phyloP scores from a whole-genome alignment of 805 yeast genomes.

The Lachancea mirantina region DNA sequence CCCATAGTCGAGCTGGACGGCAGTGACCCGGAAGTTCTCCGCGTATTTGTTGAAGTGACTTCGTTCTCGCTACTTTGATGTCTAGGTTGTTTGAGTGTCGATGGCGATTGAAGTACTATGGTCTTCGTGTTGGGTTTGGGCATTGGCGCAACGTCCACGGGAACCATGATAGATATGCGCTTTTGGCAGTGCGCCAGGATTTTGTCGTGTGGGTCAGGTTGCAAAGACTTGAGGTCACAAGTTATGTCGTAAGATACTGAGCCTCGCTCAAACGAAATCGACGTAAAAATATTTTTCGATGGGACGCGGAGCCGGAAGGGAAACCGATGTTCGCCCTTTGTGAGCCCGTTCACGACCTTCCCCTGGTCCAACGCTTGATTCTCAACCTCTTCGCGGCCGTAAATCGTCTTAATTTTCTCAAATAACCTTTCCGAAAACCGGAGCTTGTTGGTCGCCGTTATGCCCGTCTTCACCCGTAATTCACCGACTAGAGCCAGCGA shows the following conservation, averaged over 20 bases:
- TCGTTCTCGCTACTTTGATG: conserved; percentile 28
- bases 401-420: conserved; percentile 51
- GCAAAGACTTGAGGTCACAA: conserved; percentile 19
- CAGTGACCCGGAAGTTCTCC: conserved; percentile 18
- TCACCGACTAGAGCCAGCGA: conserved; percentile 49
- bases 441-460: conserved; percentile 43
- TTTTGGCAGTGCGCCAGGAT: conserved; percentile 46
- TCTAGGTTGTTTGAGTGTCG: conserved; percentile 21
- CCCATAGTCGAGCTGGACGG: conserved; percentile 14
- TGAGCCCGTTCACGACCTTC: conserved; percentile 38
- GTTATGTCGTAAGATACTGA: conserved; percentile 55
- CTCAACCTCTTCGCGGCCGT: conserved; percentile 36
- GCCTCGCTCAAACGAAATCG: conserved; percentile 82
- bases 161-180: conserved; percentile 53
- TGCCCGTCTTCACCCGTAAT: conserved; percentile 45
- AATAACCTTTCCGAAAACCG: conserved; percentile 47
- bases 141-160: conserved; percentile 62
- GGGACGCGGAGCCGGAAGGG: conserved; percentile 85
- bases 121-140: conserved; percentile 62
- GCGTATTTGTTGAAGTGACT: conserved; percentile 21
- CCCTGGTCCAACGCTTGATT: conserved; percentile 1
- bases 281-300: conserved; percentile 58
- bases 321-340: conserved; percentile 79
- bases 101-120: conserved; percentile 53
- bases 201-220: conserved; percentile 15